Evolutionary conservation across 176 grass and related monocot genomes (phyloP), one percentile per base, ranked within the genome.

Genomic region (Elymus sibiricus): DNA sequence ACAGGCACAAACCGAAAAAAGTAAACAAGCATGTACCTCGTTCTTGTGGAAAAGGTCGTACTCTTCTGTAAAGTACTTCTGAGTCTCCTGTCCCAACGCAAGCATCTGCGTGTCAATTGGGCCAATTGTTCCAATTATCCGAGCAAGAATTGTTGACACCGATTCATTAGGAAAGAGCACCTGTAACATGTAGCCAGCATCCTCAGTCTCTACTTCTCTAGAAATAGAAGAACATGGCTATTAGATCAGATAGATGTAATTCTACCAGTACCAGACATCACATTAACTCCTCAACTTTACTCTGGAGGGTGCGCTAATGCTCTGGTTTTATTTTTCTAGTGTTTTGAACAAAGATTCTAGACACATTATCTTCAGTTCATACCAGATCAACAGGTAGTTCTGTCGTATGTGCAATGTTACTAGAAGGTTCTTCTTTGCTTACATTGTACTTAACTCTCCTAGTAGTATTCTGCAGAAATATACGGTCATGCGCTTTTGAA

Each of bases 121-220:
- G 86, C 90, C 94, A 84, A 98, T 84, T 86, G 85, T 98, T 68
- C 97, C 97, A 8, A 98, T 94, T 74, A 98, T 94, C n/a, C 92
- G 90, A 72, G 94, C 97, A 89, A 98, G 97, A 88, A 98, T 98
- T 62, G 92, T 91, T 56, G 86, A 69, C 53, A 96, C 87, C 32
- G 97, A 92, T 78, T 93, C 92, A 90, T 98, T 96, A 76, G 97
- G 92, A 92, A 98, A 98, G 46, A 98, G 86, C 70, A 98, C 94
- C 97, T 98, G 86, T 88, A 47, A 79, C 62, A 80, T 92, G 62
- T 84, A 77, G 42, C 79, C 74, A 82, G 19, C 37, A 11, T 73
- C 43, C 9, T 42, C 55, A 24, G 61, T 83, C 44, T 22, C 13
- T 88, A 56, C 37, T 76, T 69, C 11, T 32, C 76, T 27, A 74